Percentiles rank a stretch among this genome's conserved stretches.
Evolutionary conservation across 2,329 filamentous ascomycete species (phyloP).

Genomic region (Fusarium devonianum): DNA sequence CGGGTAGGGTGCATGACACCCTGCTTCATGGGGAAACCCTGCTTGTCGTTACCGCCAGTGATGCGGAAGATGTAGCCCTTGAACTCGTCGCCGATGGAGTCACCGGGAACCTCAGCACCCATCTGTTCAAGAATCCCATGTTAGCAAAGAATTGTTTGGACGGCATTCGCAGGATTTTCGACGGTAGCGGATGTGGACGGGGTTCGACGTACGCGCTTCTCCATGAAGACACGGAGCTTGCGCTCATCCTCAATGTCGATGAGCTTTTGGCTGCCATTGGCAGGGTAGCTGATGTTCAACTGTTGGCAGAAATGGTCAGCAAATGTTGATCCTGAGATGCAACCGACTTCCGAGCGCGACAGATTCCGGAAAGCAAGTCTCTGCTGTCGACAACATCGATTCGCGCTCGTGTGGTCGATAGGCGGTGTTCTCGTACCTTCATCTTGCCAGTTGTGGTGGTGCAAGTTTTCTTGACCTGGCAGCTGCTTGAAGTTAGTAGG

Average conservation of each 20-base stretch:
- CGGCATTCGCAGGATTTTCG: constrained; percentile 19
- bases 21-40: constrained; percentile 99
- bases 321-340: constrained; percentile 17
- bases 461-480: constrained; percentile 54
- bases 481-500: constrained; percentile 50
- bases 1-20: constrained; percentile 98
- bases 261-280: constrained; percentile 99
- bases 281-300: constrained; percentile 83
- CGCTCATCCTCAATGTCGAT: constrained; percentile 99
- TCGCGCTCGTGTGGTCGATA: constrained; percentile 4
- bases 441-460: constrained; percentile 57
- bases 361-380: not conserved
- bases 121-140: constrained; percentile 60
- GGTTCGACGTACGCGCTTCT: constrained; percentile 79
- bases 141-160: constrained; percentile 43
- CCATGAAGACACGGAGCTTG: constrained; percentile 98
- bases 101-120: constrained; percentile 90
- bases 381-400: not conserved
- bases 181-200: constrained; percentile 19
- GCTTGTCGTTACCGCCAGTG: constrained; percentile 99
- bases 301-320: constrained; percentile 48
- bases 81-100: constrained; percentile 98
- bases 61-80: constrained; percentile 99
- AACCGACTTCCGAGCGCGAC: not conserved
- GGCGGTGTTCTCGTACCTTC: constrained; percentile 50